Base-by-base conservation (phyloP, 1,139 yeast species). In the Debaryomyces subglobosus region DNA sequence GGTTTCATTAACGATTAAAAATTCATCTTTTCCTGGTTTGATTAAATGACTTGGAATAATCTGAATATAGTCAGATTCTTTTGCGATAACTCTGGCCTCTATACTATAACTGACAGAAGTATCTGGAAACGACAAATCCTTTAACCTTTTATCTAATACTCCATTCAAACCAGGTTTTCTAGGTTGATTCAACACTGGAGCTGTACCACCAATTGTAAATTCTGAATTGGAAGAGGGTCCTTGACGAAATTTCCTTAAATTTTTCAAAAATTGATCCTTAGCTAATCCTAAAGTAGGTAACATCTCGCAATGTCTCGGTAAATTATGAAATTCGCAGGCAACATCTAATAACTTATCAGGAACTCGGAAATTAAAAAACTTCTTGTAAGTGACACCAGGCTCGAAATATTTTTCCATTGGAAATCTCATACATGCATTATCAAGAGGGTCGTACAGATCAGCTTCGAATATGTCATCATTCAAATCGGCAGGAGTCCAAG, bases 321-420 rank as follows among this genome's bases (percentile, higher is more conserved):
- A 57, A 10, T 65, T 65, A 50, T 71, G 77, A 12, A 45, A 36
- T 21, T 64, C 68, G 55, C 79, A 74, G 3, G 68, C 55, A 52
- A 68, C 60, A 44, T 74, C 78, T 39, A 74, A 57, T 24, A 72
- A 59, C 46, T 66, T 69, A 37, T 67, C 72, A 0, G 79, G 79
- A 24, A 74, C 53, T 39, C 62, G 65, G 56, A 74, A 74, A 5
- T 72, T 67, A 56, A 74, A 74, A 51, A 68, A 72, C 52, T 72
- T 72, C 55, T 73, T 74, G 54, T 74, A 74, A 4, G 69, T 68
- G 6, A 64, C 55, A 7, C 63, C 61, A 0, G 78, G 77, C 36
- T 58, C 56, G 20, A 74, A 61, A 10, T 68, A 56, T 50, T 67
- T 67, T 29, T 63, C 58, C 39, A 46, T 50, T 43, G 69, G 62